Evolutionary conservation across 148 eudicot genomes (phyloP), one percentile per base, ranked within the genome.

Genomic region (Chenopodium formosanum): DNA sequence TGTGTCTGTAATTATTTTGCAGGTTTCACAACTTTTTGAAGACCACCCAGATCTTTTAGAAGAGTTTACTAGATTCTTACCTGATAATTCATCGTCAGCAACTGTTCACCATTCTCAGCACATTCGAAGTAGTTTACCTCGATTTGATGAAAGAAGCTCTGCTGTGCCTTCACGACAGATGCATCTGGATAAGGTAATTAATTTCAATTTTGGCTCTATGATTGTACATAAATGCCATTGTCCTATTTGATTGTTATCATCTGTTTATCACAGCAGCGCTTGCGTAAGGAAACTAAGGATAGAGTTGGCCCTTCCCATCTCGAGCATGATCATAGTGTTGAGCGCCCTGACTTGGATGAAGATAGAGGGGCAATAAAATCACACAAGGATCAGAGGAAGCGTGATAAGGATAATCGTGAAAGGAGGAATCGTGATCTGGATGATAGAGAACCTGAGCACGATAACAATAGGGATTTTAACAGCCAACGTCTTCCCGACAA

Each of bases 51-150:
- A 94, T 91, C 87, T 96, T 85, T 90, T 96, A 25, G 97, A 91
- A 8, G 98, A 96, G 87, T 96, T 96, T 89, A 92, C 91, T n/a
- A 90, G 94, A 84, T 96, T 96, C 81, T 89, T 96, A 80, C 99
- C 99, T 4, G 95, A 94, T 87, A 87, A 89, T 79, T 96, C 99
- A 77, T 87, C 92, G 9, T 70, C 95, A 11, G 86, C 89, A 56
- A 78, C 93, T 79, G 85, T 83, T 50, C 88, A 87, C 53, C 89
- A 87, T 65, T 66, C 90, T 89, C 85, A 88, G 52, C 83, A 84
- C 84, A 89, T 82, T 74, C 91, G 91, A 56, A 89, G 84, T 82
- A 62, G 86, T 64, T 83, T 88, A 23, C 80, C 79, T 70, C 91
- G 88, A 46, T 86, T 79, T 81, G 93, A 94, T 76, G 98, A 94